Percentiles rank a stretch among this genome's conserved stretches.
These are phyloP conservation scores for Geotrichum bryndzae DNA, from an alignment of 1,139 yeast genomes.

Conservation along the genomic window DNA sequence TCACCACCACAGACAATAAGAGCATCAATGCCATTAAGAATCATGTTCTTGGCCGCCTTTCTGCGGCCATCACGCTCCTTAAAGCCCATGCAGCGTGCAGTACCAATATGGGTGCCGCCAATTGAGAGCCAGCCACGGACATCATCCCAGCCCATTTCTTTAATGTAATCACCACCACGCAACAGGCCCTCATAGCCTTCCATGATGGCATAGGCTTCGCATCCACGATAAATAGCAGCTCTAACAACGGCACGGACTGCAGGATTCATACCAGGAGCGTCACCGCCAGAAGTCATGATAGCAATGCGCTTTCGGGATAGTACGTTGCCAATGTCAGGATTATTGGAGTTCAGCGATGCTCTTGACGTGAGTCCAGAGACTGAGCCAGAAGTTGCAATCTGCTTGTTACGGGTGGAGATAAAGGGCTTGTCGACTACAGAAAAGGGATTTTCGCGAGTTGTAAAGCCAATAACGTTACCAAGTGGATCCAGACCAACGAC, in stretches of 20 bases:
- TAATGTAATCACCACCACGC: constrained; percentile 67
- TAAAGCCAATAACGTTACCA: constrained; percentile 56
- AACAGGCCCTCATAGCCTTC: constrained; percentile 96
- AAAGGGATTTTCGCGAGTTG: constrained; percentile 36
- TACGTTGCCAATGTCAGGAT: background rate
- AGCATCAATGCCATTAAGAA: constrained; percentile 87
- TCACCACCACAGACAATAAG: constrained; percentile 97
- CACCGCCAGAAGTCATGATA: constrained; percentile 98
- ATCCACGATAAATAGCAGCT: constrained; percentile 77
- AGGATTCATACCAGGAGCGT: constrained; percentile 98
- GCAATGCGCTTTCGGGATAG: constrained; percentile 50
- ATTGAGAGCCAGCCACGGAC: constrained; percentile 86
- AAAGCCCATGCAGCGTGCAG: constrained; percentile 87
- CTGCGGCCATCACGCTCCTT: constrained; percentile 80
- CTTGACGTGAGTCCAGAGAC: constrained; percentile 1
- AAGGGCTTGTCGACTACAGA: constrained; percentile 23
- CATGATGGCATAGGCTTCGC: constrained; percentile 88
- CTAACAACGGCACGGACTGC: constrained; percentile 92
- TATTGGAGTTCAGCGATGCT: background rate
- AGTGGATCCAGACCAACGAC: constrained; percentile 56
- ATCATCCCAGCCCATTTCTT: constrained; percentile 81
- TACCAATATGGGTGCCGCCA: constrained; percentile 95
- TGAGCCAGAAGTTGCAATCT: constrained; percentile 2
- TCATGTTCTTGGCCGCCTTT: constrained; percentile 74
- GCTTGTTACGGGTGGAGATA: constrained; percentile 10